Percentiles rank a stretch among this genome's conserved stretches.
Conservation (phyloP, 225 moss, liverwort and hornwort genomes). For the Marchantia polymorpha region DNA sequence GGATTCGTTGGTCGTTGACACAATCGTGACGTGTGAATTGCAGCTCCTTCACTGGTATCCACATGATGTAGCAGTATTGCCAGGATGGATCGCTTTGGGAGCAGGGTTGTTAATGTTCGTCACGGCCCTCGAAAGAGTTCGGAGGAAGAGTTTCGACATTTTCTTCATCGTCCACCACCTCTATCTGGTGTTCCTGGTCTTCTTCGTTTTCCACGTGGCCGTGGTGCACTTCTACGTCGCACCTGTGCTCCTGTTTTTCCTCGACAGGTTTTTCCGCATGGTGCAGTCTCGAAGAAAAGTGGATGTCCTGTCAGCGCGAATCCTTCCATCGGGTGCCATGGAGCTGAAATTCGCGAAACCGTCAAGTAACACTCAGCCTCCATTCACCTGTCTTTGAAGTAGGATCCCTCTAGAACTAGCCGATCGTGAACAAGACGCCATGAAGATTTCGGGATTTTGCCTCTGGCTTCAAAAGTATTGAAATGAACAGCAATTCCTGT, state of each 20-base stretch:
- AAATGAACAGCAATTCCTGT: too few relatives aligned
- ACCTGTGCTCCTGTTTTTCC: conserved; percentile 65
- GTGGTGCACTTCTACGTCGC: conserved; percentile 43
- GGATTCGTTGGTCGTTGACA: too few relatives aligned
- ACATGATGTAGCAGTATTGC: conserved; percentile 49
- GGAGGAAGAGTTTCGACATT: conserved; percentile 50
- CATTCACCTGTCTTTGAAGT: neutral
- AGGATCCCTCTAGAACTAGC: neutral
- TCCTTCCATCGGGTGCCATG: conserved; percentile 51
- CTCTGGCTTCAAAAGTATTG: too few relatives aligned
- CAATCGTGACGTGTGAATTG: neutral
- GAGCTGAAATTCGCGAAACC: conserved; percentile 60
- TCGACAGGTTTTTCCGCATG: conserved; percentile 70
- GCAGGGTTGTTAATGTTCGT: conserved; percentile 54
- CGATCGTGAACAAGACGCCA: neutral
- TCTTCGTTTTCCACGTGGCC: conserved; percentile 54
- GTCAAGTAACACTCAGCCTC: neutral
- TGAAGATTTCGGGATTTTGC: too few relatives aligned
- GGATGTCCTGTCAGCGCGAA: conserved; percentile 32
- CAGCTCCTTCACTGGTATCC: conserved; percentile 7
- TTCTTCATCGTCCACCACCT: conserved; percentile 63
- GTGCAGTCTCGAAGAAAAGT: conserved; percentile 58
- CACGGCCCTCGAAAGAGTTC: conserved; percentile 40
- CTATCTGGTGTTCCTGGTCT: conserved; percentile 46
- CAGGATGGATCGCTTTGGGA: conserved; percentile 47